Evolutionary conservation across 805 yeast genomes (phyloP).

Genomic region (Vanderwaltozyma polyspora): DNA sequence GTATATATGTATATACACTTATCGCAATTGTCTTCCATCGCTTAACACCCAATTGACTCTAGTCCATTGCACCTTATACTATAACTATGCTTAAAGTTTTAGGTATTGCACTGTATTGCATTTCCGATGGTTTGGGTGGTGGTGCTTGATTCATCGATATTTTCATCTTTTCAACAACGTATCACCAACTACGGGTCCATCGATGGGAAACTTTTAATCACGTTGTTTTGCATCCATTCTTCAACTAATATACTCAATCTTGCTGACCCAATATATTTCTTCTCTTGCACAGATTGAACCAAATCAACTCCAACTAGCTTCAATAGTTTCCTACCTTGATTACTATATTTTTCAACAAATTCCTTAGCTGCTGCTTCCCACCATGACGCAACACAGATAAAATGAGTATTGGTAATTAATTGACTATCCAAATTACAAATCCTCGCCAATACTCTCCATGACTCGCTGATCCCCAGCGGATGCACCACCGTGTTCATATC

Average conservation of each 20-base stretch:
- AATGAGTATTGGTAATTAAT: slow-evolving; percentile 57
- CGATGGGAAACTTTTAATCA: slow-evolving; percentile 30
- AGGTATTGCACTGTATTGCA: too few relatives aligned
- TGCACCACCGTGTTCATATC: slow-evolving; percentile 23
- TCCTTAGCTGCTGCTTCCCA: slow-evolving; percentile 74
- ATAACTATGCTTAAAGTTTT: too few relatives aligned
- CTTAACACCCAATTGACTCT: not conserved
- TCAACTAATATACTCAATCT: slow-evolving; percentile 69
- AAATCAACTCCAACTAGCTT: slow-evolving; percentile 36
- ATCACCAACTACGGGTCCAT: slow-evolving; percentile 22
- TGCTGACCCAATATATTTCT: slow-evolving; percentile 64
- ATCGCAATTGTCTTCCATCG: not conserved
- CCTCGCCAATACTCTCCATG: slow-evolving; percentile 71
- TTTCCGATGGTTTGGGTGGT: too few relatives aligned
- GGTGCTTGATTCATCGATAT: too few relatives aligned
- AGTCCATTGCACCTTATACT: not conserved
- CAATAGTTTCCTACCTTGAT: slow-evolving; percentile 59
- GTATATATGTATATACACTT: too few relatives aligned
- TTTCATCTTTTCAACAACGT: too few relatives aligned
- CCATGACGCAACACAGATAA: slow-evolving; percentile 66
- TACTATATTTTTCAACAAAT: slow-evolving; percentile 48
- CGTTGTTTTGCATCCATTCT: slow-evolving; percentile 50
- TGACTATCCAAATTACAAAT: slow-evolving; percentile 44
- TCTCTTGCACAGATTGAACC: slow-evolving; percentile 40
- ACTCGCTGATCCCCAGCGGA: slow-evolving; percentile 44